Evolutionary conservation across 2,329 filamentous ascomycete species (phyloP), one percentile per base, ranked within the genome.

Genomic region (Salinomyces thailandicus): DNA sequence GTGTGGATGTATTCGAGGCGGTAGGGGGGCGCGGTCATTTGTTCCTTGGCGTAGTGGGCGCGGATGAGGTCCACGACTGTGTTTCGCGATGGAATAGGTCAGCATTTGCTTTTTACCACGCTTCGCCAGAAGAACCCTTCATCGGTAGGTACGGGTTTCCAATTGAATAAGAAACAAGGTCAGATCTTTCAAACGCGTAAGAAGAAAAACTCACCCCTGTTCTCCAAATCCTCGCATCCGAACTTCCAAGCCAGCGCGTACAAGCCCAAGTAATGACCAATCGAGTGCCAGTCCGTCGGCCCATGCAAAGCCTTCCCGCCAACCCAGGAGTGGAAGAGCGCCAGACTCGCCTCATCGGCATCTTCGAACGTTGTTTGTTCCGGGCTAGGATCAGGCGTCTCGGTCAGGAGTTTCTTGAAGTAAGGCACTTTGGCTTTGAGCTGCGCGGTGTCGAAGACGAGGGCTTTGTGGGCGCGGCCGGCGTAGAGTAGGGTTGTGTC

Each of bases 1-100:
- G 45, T 43, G 49, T 58, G 59, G 31, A 60, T 50, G 47, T 59
- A 60, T 38, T 60, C 56, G 22, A 60, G 46, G 18, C 57, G 51
- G 43, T 55, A 60, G 12, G 57, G 44, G 2, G 57, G 49, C 12
- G 57, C 55, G 11, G 57, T 59, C 52, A 59, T 52, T 38, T 49
- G 46, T 29, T 48, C 37, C 17, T 22, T 26, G 18, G 41, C 42
- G 48, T 60, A 60, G 47, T 60, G 59, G 33, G 38, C 30, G 26
- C 57, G 50, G 22, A 52, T 42, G 22, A 50, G 44, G 37, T 60
- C 54, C 41, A 59, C 53, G 19, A 53, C 54, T 55, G 28, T 12
- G 22, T 8, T 26, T n/a, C 9, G 9, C 9, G 22, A 26, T 8
- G 20, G 20, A n/a, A n/a, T 26, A 2, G 22, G n/a, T 26, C 22